Evolutionary conservation across 441 rosid species (phyloP).

Genomic region (Geranium incanum): DNA sequence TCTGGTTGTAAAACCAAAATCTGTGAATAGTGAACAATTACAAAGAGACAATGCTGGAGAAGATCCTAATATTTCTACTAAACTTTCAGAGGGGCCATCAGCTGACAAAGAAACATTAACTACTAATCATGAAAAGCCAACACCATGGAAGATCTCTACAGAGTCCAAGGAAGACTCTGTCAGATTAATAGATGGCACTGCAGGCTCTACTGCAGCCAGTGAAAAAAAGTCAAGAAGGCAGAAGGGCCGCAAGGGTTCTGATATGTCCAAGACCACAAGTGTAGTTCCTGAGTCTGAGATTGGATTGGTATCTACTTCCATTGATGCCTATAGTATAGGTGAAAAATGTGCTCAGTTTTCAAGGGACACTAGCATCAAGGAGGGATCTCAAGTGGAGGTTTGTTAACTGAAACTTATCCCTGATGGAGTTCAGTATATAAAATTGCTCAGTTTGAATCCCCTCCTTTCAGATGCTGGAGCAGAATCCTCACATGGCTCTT

Average conservation of each 20-base stretch:
- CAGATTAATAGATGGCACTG: conserved; percentile 35
- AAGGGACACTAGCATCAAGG: conserved; percentile 46
- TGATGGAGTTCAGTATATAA: background rate
- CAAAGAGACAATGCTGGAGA: conserved; percentile 18
- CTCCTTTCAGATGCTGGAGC: background rate
- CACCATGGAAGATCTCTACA: conserved; percentile 28
- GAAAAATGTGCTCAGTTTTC: conserved; percentile 31
- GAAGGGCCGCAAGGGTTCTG: conserved; percentile 38
- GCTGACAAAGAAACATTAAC: conserved; percentile 28
- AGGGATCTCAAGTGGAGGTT: conserved; percentile 89
- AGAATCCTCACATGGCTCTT: background rate
- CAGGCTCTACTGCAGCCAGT: conserved; percentile 31
- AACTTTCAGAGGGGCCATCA: conserved; percentile 27
- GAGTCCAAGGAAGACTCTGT: conserved; percentile 36
- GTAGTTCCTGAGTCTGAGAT: conserved; percentile 41
- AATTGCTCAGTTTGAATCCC: background rate
- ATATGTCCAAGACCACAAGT: conserved; percentile 32
- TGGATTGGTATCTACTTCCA: conserved; percentile 33
- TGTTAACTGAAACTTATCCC: conserved; percentile 19
- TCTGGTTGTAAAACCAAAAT: conserved; percentile 27
- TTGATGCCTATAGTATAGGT: conserved; percentile 26
- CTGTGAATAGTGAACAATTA: conserved; percentile 22
- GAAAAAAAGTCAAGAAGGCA: conserved; percentile 41
- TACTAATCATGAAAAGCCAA: conserved; percentile 31
- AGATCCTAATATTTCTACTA: conserved; percentile 22